These are phyloP conservation scores for Marasmius tenuissimus DNA, from an alignment of 1,284 basidiomycete species.

Conservation along the genomic window DNA sequence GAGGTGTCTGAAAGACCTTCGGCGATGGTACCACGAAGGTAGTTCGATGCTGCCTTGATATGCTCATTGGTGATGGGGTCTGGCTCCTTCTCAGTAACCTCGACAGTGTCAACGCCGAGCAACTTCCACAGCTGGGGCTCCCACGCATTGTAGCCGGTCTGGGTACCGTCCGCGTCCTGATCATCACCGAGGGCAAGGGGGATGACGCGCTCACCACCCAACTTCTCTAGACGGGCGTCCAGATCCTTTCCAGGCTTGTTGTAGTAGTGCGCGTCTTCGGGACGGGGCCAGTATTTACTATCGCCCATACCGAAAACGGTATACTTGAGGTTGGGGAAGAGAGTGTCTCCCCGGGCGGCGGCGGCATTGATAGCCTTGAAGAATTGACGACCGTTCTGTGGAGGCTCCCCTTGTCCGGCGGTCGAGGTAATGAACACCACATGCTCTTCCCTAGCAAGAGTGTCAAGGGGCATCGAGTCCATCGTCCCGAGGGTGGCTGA, in stretches of 20 bases:
- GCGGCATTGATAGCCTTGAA: slow-evolving; percentile 85
- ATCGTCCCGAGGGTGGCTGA: slow-evolving; percentile 72
- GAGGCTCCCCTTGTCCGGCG: slow-evolving; percentile 99
- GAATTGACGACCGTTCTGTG: slow-evolving; percentile 92
- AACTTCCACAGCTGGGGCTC: slow-evolving; percentile 94
- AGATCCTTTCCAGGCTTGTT: slow-evolving; percentile 97
- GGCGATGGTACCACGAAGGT: slow-evolving; percentile 92
- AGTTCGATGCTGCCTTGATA: slow-evolving; percentile 97
- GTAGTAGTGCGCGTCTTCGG: slow-evolving; percentile 96
- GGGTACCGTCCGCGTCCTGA: slow-evolving; percentile 94
- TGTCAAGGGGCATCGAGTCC: slow-evolving; percentile 79
- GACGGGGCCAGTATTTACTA: slow-evolving; percentile 98
- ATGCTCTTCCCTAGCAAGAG: slow-evolving; percentile 76
- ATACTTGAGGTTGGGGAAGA: slow-evolving; percentile 67
- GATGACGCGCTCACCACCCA: slow-evolving; percentile 75
- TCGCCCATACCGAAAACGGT: slow-evolving; percentile 96
- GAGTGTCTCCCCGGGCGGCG: slow-evolving; percentile 52
- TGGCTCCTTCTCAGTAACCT: slow-evolving; percentile 91
- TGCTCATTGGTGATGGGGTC: slow-evolving; percentile 99
- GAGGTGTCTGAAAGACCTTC: slow-evolving; percentile 88
- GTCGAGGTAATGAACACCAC: slow-evolving; percentile 91
- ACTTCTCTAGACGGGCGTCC: slow-evolving; percentile 71
- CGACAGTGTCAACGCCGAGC: slow-evolving; percentile 88
- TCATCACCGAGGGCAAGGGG: slow-evolving; percentile 91
- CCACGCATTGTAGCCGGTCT: slow-evolving; percentile 97